phyloP scores from a whole-genome alignment of 2,329 filamentous ascomycete species.

The Arthrobotrys pseudoclavata region DNA sequence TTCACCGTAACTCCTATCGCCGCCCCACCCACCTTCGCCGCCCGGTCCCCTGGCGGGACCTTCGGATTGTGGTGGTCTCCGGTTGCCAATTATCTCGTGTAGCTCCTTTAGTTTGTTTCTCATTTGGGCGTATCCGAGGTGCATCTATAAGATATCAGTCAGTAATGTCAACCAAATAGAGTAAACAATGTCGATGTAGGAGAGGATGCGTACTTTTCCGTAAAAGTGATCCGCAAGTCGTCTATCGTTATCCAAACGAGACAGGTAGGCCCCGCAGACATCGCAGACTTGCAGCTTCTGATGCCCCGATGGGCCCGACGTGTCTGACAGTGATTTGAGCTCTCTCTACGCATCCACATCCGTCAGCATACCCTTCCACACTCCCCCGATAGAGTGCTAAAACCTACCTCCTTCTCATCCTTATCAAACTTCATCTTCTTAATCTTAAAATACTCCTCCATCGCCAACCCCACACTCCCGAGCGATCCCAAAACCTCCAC shows the following conservation, averaged over 20 bases:
- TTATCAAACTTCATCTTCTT: constrained; percentile 84
- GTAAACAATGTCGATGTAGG: too few species aligned
- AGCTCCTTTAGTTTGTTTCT: constrained; percentile 91
- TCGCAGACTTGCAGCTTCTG: constrained; percentile 99
- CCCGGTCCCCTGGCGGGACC: constrained; percentile 64
- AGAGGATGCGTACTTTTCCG: constrained; percentile 74
- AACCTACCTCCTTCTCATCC: constrained; percentile 70
- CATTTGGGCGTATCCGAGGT: constrained; percentile 98
- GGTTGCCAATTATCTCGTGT: constrained; percentile 84
- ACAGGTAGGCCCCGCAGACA: constrained; percentile 95
- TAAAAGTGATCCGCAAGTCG: constrained; percentile 97
- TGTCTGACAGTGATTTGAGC: constrained; percentile 90
- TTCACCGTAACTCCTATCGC: constrained; percentile 39
- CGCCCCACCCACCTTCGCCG: constrained; percentile 41
- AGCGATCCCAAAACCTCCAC: constrained; percentile 86
- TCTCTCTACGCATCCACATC: constrained; percentile 77
- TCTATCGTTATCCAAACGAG: constrained; percentile 91
- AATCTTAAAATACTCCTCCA: constrained; percentile 89
- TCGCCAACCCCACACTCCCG: constrained; percentile 82
- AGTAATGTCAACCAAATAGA: not conserved
- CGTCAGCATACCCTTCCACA: constrained; percentile 4
- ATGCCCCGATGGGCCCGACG: constrained; percentile 90
- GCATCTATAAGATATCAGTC: constrained; percentile 73
- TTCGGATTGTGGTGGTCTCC: constrained; percentile 73
- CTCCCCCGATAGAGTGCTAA: not conserved